Evolutionary conservation across 495 filamentous ascomycete species (phyloP), one percentile per base, ranked within the genome.

Genomic region (Aspergillus bridgeri): DNA sequence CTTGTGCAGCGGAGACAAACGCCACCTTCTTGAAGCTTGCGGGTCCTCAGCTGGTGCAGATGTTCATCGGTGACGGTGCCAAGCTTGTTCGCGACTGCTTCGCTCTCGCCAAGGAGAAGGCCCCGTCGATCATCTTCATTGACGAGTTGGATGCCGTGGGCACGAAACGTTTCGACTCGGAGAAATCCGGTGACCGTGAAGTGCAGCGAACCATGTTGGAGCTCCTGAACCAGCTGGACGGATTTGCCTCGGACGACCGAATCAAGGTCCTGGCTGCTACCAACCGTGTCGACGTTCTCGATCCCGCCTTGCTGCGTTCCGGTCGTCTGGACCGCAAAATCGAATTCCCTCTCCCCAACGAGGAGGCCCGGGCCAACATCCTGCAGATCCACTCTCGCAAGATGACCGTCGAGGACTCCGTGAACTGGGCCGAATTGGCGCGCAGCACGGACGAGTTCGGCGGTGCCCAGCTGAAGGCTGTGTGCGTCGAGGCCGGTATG

Each of bases 161-260:
- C 51, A 98, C 94, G 24, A 98, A 98, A 76, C 94, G 94, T 66
- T 99, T 99, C 79, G 94, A 99, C 74, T 94, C 89, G 64, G 95
- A 98, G 73, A 99, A 99, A 81, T 91, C 87, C 58, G 94, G 94
- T 75, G 94, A 99, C 70, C 83, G 94, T 71, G 94, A 99, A 79
- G 94, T 99, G 53, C 94, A 99, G 78, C 83, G 94, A 72, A 99
- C 94, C 49, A 99, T 99, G 94, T 78, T 99, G 76, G 94, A 99
- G 69, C 83, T 99, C 24, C 89, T 99, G 61, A 99, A 99, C 79
- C 94, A 99, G 77, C 86, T 99, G 17, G 94, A 99, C 70, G 94
- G 94, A 48, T 99, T 99, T 69, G 95, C 94, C 2, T 95, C 90
- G n/a, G 95, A 98, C 65, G 95, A 99, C 70, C 86, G 95, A 2